Percentiles rank a stretch among this genome's conserved stretches.
These are phyloP conservation scores for Rutidosis leptorrhynchoides DNA, from an alignment of 129 eudicot genomes.

Conservation along the genomic window DNA sequence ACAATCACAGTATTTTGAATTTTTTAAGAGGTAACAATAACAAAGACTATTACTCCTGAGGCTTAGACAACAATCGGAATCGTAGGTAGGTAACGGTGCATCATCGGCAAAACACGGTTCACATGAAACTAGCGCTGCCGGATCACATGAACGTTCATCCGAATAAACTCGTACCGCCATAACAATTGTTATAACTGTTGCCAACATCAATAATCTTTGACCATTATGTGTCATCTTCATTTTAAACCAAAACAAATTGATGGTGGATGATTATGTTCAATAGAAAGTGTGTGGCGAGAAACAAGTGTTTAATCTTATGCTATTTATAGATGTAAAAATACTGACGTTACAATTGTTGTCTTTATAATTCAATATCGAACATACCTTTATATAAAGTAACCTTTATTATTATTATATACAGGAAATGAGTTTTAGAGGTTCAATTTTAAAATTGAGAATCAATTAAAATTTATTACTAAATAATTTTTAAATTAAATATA, in stretches of 20 bases:
- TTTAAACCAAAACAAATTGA: background rate
- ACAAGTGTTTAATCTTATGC: background rate
- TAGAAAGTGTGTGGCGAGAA: background rate
- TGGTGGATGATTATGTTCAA: background rate
- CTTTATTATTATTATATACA: too few species aligned
- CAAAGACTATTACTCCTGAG: background rate
- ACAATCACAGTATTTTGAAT: background rate
- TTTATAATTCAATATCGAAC: too few species aligned
- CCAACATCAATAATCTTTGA: too few species aligned
- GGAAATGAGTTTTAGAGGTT: too few species aligned
- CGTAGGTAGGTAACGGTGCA: background rate
- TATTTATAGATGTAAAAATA: too few species aligned
- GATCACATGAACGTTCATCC: background rate
- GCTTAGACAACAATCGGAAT: background rate
- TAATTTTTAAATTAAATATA: too few species aligned
- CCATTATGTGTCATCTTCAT: too few species aligned
- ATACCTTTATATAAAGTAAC: too few species aligned
- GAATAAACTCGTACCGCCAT: too few species aligned
- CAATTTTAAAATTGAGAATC: too few species aligned
- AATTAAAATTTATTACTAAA: too few species aligned
- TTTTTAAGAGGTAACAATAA: constrained; percentile 1
- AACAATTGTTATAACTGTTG: too few species aligned
- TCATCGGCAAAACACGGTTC: background rate
- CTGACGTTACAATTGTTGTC: background rate
- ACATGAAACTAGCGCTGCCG: background rate